A percentile compares a stretch with the other conserved stretches of the same genome.
Evolutionary conservation across 2,329 filamentous ascomycete genomes (phyloP).

Genomic region (Clarireedia hainanense): DNA sequence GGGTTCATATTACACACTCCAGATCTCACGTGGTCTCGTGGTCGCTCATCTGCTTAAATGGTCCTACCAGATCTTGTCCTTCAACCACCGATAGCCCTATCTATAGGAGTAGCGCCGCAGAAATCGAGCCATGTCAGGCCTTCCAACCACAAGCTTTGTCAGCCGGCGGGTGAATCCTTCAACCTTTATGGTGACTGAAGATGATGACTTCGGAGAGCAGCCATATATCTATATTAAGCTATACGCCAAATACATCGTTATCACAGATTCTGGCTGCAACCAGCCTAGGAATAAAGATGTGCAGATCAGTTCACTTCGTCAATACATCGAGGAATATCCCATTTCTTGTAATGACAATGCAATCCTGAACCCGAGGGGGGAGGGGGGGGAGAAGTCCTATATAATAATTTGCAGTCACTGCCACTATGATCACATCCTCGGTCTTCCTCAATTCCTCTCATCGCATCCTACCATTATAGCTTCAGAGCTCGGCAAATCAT

Average conservation of each 20-base stretch:
- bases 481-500: slow-evolving; percentile 31
- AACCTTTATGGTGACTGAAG: slow-evolving; percentile 38
- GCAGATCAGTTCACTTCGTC: slow-evolving; percentile 30
- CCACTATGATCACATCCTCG: slow-evolving; percentile 37
- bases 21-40: too few relatives aligned
- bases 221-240: slow-evolving; percentile 41
- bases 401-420: slow-evolving; percentile 39
- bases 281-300: slow-evolving; percentile 26
- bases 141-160: slow-evolving; percentile 28
- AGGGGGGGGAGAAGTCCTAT: slow-evolving; percentile 28
- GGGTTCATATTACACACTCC: too few relatives aligned
- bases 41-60: too few relatives aligned
- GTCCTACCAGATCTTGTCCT: not conserved
- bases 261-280: slow-evolving; percentile 40
- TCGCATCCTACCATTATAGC: slow-evolving; percentile 26
- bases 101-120: not conserved
- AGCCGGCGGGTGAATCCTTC: slow-evolving; percentile 32
- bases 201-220: slow-evolving; percentile 35
- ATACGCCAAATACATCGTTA: slow-evolving; percentile 31
- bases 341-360: slow-evolving; percentile 29
- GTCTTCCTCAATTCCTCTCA: slow-evolving; percentile 21
- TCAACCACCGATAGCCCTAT: not conserved
- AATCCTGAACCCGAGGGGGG: slow-evolving; percentile 32
- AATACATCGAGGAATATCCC: slow-evolving; percentile 36
- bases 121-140: not conserved